Evolutionary conservation across 1,139 yeast species (phyloP), one percentile per base, ranked within the genome.

Genomic region (Candida sp.): DNA sequence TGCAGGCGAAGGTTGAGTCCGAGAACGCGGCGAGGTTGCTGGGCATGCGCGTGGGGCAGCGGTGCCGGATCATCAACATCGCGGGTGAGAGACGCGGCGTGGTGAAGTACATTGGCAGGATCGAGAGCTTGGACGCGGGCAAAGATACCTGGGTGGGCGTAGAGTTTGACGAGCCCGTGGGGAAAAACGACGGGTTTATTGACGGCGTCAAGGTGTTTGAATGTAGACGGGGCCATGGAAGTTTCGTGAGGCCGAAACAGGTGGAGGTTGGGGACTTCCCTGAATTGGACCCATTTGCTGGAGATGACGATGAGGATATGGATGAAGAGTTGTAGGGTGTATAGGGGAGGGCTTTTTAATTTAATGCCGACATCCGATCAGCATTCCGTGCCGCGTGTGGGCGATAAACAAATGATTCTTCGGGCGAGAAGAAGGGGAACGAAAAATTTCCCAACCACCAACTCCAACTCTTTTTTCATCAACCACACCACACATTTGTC

Each of bases 51-150:
- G 73, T 73, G 9, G 80, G 75, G 51, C 57, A 57, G 57, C 60
- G 82, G 48, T 77, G 82, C 56, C 65, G 84, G 7, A 62, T 73
- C 23, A 72, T 78, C 34, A 75, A 70, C 52, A 69, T 76, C 23
- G 76, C 71, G 43, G 80, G 83, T 0, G 86, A 81, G 57, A 78
- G 96, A 62, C 66, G 88, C 48, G 98, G 98, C 1, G 70, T 75
- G 12, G 79, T 93, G 28, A 71, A 77, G 51, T 93, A 69, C 61
- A 73, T 91, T 8, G 98, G 98, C 0, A 71, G 70, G 47, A 84
- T 93, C 3, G 74, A 81, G 0, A 84, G 78, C 44, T 79, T 90
- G 48, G 86, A 84, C 58, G 59, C 67, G 39, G 71, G 76, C 0
- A 76, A 75, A 30, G 70, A 66, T 26, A 55, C 63, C n/a, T 77